Conservation (phyloP, 257 asterid species). For the Thymus quinquecostatus region DNA sequence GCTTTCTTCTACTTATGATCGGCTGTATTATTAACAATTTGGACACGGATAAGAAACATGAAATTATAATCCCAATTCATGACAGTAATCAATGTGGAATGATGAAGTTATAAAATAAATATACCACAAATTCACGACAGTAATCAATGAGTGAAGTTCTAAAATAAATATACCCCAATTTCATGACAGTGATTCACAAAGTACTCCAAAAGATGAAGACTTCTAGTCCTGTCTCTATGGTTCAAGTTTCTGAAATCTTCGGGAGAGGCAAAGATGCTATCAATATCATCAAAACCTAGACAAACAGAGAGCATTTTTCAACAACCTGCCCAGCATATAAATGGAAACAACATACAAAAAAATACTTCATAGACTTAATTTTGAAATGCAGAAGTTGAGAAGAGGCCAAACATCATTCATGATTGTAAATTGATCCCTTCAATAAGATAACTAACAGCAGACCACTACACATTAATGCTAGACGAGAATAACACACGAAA, state of each 20-base stretch:
- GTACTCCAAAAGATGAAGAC: conserved; percentile 81
- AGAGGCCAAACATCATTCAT: neutral
- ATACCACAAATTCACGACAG: too few relatives aligned
- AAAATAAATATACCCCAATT: conserved; percentile 57
- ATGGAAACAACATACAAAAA: conserved; percentile 3
- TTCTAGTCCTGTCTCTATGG: conserved; percentile 59
- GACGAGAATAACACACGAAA: conserved; percentile 7
- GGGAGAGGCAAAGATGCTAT: conserved; percentile 73
- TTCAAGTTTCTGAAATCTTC: conserved; percentile 65
- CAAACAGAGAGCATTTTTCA: conserved; percentile 18
- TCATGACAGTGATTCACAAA: conserved; percentile 81
- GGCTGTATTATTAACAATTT: neutral
- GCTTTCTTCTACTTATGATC: conserved; percentile 5
- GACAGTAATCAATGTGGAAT: too few relatives aligned
- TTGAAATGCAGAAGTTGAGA: neutral
- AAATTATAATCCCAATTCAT: too few relatives aligned
- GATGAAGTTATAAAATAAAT: too few relatives aligned
- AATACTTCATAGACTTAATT: neutral
- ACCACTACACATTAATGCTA: conserved; percentile 12
- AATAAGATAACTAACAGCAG: neutral
- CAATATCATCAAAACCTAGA: conserved; percentile 82
- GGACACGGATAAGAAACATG: neutral
- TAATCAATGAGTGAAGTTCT: neutral
- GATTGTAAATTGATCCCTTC: neutral
- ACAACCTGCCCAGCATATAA: neutral